These are phyloP conservation scores for Pythium aristosporum DNA, from an alignment of 352 stramenopile species.

Conservation along the genomic window DNA sequence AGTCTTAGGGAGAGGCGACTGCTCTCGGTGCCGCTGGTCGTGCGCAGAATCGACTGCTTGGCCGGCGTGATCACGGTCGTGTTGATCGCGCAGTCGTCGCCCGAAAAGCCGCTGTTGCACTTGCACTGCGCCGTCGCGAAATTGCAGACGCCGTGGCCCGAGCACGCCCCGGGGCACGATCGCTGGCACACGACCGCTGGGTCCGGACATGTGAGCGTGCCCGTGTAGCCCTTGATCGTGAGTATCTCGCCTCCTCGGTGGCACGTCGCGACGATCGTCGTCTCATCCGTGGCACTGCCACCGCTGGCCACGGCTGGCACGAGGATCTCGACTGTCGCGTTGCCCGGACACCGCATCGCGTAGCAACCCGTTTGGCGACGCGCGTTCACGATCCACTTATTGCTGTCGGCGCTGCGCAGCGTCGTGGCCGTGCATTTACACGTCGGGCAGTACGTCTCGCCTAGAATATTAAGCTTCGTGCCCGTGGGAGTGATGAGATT, in stretches of 20 bases:
- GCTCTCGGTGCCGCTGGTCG: neutral
- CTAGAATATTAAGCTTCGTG: conserved; percentile 72
- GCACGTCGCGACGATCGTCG: conserved; percentile 39
- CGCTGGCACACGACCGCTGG: conserved; percentile 53
- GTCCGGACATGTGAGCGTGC: conserved; percentile 63
- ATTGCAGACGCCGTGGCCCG: conserved; percentile 34
- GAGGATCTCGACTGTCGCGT: conserved; percentile 39
- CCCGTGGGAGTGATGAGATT: conserved; percentile 50
- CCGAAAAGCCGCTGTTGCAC: conserved; percentile 28
- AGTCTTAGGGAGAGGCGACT: neutral
- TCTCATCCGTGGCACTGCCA: conserved; percentile 16
- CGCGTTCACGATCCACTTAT: conserved; percentile 50
- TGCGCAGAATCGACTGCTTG: conserved; percentile 10
- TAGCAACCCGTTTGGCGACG: conserved; percentile 78
- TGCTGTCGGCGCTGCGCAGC: conserved; percentile 60
- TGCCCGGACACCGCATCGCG: conserved; percentile 54
- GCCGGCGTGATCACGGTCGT: conserved; percentile 4
- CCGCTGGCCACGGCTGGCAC: conserved; percentile 30
- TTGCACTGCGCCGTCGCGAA: conserved; percentile 27
- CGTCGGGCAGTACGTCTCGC: conserved; percentile 69
- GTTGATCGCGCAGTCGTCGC: conserved; percentile 30
- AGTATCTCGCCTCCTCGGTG: conserved; percentile 38
- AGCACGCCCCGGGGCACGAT: conserved; percentile 32
- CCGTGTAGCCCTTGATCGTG: conserved; percentile 45
- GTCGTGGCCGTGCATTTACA: conserved; percentile 75